Evolutionary conservation across 139 green algal species (phyloP).

Genomic region (Edaphochlamys debaryana): DNA sequence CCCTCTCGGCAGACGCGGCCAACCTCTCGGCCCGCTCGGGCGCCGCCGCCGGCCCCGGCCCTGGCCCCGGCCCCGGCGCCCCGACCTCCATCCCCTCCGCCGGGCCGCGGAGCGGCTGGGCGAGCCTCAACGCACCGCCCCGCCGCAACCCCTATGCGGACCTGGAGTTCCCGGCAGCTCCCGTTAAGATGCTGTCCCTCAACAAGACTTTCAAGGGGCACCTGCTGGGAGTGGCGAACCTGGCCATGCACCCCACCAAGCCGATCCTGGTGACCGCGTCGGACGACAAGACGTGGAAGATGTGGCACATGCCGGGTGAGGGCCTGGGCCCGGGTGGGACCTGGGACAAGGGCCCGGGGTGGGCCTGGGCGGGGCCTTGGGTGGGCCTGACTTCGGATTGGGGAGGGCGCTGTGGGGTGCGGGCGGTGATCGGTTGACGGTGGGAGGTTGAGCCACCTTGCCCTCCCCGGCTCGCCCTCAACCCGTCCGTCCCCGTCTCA

Average conservation of each 20-base stretch:
- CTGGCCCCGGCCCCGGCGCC: not conserved
- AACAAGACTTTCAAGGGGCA: constrained; percentile 85
- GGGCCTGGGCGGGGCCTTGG: not conserved
- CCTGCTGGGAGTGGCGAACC: constrained; percentile 60
- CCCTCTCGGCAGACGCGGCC: no score
- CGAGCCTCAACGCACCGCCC: constrained; percentile 34
- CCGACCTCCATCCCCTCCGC: no score
- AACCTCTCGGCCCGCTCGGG: not conserved
- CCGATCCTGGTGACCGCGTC: constrained; percentile 81
- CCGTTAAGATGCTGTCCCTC: constrained; percentile 63
- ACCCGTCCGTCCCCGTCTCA: no score
- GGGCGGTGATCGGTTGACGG: no score
- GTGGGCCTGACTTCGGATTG: not conserved
- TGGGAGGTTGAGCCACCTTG: no score
- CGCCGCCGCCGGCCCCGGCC: not conserved
- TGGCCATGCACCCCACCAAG: constrained; percentile 87
- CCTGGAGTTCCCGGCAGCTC: constrained; percentile 54
- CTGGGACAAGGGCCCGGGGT: no score
- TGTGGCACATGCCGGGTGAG: constrained; percentile 61
- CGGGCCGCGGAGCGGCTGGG: constrained; percentile 49
- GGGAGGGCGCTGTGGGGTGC: no score
- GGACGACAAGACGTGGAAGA: constrained; percentile 81
- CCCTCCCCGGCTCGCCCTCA: no score
- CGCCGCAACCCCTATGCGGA: constrained; percentile 68
- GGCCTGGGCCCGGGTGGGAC: no score